Conservation (phyloP, 169 alveolate species). For the Plasmodium inui region DNA sequence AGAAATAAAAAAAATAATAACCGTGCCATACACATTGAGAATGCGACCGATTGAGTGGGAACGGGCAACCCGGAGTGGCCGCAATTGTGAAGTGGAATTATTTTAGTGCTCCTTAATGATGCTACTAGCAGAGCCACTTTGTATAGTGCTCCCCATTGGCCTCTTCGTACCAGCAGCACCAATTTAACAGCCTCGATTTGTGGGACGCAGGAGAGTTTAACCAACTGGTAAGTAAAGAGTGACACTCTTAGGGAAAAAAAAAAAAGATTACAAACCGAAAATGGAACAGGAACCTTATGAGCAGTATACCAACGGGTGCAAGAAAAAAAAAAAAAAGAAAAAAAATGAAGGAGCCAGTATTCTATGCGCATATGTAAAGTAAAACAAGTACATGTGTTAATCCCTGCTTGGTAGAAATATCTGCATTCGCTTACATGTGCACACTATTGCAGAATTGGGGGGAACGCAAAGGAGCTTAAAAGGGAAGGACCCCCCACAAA, state of each 20-base stretch:
- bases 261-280: not conserved
- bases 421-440: not conserved
- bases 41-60: not conserved
- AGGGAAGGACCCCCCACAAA: not conserved
- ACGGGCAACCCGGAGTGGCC: not conserved
- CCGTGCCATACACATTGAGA: not conserved
- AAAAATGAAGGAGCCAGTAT: not conserved
- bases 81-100: not conserved
- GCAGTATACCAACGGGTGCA: not conserved
- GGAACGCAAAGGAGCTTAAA: not conserved
- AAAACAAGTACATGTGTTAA: not conserved
- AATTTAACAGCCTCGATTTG: not conserved
- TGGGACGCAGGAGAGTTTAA: not conserved
- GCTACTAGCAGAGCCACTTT: not conserved
- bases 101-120: not conserved
- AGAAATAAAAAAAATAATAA: not conserved
- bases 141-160: not conserved
- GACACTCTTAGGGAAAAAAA: slow-evolving; percentile 2
- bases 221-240: not conserved
- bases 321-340: not conserved
- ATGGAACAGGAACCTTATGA: not conserved
- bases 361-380: not conserved
- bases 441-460: not conserved
- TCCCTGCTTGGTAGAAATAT: not conserved
- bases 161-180: not conserved